Evolutionary conservation across 2,329 filamentous ascomycete species (phyloP).

Genomic region (Pseudogymnoascus sp.): DNA sequence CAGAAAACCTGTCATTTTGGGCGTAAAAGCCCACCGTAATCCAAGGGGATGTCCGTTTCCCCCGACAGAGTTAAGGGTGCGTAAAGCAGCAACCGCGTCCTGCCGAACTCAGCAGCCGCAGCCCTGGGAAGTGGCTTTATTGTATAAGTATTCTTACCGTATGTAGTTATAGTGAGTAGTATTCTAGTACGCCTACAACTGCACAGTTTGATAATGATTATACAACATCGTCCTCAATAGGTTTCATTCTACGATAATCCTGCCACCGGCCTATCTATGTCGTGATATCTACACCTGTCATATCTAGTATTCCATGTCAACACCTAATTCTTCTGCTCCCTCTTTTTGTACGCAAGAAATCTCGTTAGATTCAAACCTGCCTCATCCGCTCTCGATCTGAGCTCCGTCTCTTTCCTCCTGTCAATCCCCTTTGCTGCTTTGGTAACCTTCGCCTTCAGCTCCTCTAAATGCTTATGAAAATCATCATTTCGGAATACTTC

Average conservation of each 20-base stretch:
- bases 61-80: too few species aligned
- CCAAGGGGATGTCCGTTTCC: too few species aligned
- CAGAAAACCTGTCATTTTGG: too few species aligned
- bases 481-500: constrained; percentile 55
- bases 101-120: too few species aligned
- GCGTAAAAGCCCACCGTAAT: too few species aligned
- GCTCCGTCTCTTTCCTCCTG: constrained; percentile 47
- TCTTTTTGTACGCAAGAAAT: constrained; percentile 55
- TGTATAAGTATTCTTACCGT: neutral
- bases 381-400: constrained; percentile 53
- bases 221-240: neutral
- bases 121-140: too few species aligned
- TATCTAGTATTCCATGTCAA: neutral
- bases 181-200: neutral
- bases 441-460: constrained; percentile 43
- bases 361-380: constrained; percentile 49
- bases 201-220: neutral
- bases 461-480: constrained; percentile 51
- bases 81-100: too few species aligned
- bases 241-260: neutral
- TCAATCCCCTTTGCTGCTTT: constrained; percentile 52
- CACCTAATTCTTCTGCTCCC: constrained; percentile 16
- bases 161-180: neutral
- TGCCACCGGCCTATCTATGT: neutral
- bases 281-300: neutral